Evolutionary conservation across 805 yeast genomes (phyloP).

Genomic region (Metschnikowia cubensis): DNA sequence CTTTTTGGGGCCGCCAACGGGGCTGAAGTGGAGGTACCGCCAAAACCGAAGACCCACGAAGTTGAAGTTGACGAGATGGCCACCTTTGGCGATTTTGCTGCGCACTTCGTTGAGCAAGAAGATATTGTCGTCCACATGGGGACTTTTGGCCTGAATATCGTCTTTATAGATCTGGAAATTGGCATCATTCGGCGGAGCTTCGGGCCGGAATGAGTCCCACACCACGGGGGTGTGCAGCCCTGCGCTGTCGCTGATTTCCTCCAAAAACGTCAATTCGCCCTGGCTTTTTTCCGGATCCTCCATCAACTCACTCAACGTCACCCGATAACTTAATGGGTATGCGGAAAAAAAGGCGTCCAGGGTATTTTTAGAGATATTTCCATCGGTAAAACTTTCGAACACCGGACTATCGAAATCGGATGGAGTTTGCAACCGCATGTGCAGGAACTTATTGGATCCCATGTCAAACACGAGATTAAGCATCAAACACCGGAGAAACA

Average conservation of each 20-base stretch:
- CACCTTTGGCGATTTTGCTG: conserved; percentile 31
- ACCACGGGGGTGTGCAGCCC: neutral
- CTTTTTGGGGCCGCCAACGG: conserved; percentile 46
- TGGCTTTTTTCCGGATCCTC: conserved; percentile 23
- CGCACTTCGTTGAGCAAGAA: conserved; percentile 26
- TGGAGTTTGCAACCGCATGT: conserved; percentile 14
- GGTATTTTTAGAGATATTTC: conserved; percentile 16
- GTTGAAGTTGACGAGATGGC: conserved; percentile 42
- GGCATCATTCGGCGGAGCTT: conserved; percentile 14
- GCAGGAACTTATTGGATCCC: conserved; percentile 23
- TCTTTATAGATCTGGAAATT: conserved; percentile 20
- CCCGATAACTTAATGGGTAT: conserved; percentile 32
- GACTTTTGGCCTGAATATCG: conserved; percentile 6
- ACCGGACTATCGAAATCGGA: conserved; percentile 8
- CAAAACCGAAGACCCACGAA: conserved; percentile 47
- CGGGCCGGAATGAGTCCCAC: conserved; percentile 34
- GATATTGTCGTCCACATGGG: conserved; percentile 18
- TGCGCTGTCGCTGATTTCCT: conserved; percentile 27
- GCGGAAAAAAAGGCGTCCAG: conserved; percentile 20
- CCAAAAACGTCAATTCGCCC: conserved; percentile 34
- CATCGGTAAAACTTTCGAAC: conserved; percentile 12
- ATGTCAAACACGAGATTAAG: conserved; percentile 39
- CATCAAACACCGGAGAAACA: conserved; percentile 36
- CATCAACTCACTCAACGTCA: conserved; percentile 34
- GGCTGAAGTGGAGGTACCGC: conserved; percentile 56